A percentile compares a stretch with the other conserved stretches of the same genome.
Conservation (phyloP, 768 basidiomycete genomes). For the Tulasnella sp. region DNA sequence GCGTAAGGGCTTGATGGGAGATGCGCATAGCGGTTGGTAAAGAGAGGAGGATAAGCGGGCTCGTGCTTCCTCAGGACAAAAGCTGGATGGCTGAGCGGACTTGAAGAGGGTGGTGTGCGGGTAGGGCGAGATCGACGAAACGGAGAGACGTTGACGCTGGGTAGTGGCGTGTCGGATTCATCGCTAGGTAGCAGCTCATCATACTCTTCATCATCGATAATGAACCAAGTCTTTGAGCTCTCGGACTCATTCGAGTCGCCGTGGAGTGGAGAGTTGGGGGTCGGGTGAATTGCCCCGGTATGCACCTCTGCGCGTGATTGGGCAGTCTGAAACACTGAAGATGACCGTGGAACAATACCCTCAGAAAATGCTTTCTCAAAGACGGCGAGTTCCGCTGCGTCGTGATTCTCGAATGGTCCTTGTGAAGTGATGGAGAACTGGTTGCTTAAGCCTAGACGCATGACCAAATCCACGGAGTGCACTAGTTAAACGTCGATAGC, state of each 20-base stretch:
- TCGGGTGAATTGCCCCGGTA: not conserved
- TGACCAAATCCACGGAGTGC: not conserved
- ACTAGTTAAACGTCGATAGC: too few species aligned
- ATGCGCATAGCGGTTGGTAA: not conserved
- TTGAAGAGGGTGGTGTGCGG: too few species aligned
- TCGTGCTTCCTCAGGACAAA: too few species aligned
- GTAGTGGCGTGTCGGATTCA: too few species aligned
- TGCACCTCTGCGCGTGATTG: not conserved
- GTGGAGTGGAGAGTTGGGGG: not conserved
- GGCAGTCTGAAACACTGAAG: not conserved
- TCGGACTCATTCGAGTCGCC: not conserved
- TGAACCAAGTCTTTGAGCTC: not conserved
- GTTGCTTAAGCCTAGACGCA: not conserved
- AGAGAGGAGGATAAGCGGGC: not conserved
- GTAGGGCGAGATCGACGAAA: too few species aligned
- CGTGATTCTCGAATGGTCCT: not conserved
- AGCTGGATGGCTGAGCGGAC: too few species aligned
- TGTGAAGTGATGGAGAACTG: not conserved
- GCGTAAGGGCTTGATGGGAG: not conserved
- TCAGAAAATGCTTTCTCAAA: not conserved
- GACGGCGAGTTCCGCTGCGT: not conserved
- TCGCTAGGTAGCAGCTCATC: not conserved
- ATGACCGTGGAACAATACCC: not conserved
- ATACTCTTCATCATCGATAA: not conserved
- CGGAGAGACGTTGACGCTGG: too few species aligned